These are phyloP conservation scores for Talaromyces ruber DNA, from an alignment of 495 filamentous ascomycete species.

Conservation along the genomic window DNA sequence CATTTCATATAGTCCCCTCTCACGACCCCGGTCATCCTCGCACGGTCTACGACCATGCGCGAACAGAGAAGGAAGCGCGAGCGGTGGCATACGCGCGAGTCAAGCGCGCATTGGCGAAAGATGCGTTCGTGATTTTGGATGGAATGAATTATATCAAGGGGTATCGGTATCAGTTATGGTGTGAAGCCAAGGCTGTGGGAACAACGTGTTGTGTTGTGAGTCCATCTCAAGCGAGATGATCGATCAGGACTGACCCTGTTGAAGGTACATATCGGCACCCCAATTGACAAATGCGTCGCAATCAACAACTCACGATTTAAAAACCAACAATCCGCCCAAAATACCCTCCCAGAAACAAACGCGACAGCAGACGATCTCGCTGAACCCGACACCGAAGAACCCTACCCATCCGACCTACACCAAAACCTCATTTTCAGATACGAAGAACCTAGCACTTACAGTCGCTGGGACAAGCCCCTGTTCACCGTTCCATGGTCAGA, in stretches of 20 bases:
- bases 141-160: conserved; percentile 97
- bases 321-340: not conserved
- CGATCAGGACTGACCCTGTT: not conserved
- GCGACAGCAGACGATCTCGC: conserved; percentile 6
- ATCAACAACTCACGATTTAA: conserved; percentile 33
- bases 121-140: conserved; percentile 83
- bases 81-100: conserved; percentile 76
- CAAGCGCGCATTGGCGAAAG: conserved; percentile 67
- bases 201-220: conserved; percentile 76
- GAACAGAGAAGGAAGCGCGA: conserved; percentile 85
- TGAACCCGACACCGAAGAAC: conserved; percentile 33
- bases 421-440: conserved; percentile 92
- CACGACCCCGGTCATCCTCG: conserved; percentile 34
- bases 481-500: conserved; percentile 86
- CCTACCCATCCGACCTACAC: conserved; percentile 62
- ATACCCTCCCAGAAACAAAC: not conserved
- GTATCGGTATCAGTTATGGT: conserved; percentile 91
- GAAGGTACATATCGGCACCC: conserved; percentile 72
- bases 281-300: conserved; percentile 53
- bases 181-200: conserved; percentile 80
- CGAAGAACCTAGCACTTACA: conserved; percentile 94
- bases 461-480: conserved; percentile 87
- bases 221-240: not conserved
- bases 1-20: conserved; percentile 51
- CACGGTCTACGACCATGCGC: conserved; percentile 47